Conservation (phyloP, 257 asterid genomes). For the Nemophila menziesii region DNA sequence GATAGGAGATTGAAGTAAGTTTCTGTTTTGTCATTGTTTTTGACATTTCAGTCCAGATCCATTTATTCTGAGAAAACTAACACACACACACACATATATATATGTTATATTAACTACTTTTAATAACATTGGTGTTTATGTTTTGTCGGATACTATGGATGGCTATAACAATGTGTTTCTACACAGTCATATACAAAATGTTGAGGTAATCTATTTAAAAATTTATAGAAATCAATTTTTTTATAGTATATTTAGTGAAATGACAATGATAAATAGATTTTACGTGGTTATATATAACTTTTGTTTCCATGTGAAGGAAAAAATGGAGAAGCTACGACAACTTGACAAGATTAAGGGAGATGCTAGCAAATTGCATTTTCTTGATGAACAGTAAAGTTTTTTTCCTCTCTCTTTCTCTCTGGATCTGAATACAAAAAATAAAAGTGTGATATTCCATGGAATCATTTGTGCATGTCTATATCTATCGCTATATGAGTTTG, state of each 20-base stretch:
- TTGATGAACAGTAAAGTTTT: conserved; percentile 43
- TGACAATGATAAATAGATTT: neutral
- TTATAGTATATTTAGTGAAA: neutral
- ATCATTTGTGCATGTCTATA: too few relatives aligned
- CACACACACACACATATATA: too few relatives aligned
- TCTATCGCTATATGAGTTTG: too few relatives aligned
- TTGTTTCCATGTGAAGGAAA: conserved; percentile 24
- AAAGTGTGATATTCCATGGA: too few relatives aligned
- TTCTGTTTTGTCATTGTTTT: neutral
- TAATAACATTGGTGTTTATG: neutral
- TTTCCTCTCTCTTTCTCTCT: conserved; percentile 5
- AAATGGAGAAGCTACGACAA: conserved; percentile 31
- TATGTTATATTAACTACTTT: neutral
- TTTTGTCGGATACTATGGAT: neutral
- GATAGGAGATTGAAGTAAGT: conserved; percentile 33
- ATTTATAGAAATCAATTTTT: neutral
- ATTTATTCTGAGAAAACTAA: too few relatives aligned
- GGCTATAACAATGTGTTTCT: conserved; percentile 3
- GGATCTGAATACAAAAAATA: too few relatives aligned
- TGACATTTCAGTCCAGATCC: too few relatives aligned
- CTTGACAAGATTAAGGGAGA: conserved; percentile 34
- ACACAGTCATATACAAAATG: conserved; percentile 32
- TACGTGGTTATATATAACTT: neutral
- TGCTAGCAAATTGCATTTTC: conserved; percentile 29
- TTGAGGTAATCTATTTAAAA: conserved; percentile 30